Conservation (phyloP, 345 rosid genomes). For the Ceriops decandra region DNA sequence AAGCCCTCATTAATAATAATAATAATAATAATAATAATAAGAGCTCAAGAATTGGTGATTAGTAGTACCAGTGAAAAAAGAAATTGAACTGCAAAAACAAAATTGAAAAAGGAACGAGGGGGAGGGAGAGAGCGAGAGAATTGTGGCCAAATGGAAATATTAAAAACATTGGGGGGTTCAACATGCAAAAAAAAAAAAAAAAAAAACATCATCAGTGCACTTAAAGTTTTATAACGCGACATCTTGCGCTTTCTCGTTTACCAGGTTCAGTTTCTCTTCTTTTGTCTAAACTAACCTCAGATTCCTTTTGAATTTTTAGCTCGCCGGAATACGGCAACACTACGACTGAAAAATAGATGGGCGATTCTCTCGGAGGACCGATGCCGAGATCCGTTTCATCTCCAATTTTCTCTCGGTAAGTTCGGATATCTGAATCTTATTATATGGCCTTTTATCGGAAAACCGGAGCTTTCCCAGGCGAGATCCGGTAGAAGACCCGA, state of each 20-base stretch:
- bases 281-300: constrained; percentile 10
- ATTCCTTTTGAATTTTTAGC: constrained; percentile 14
- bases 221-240: constrained; percentile 16
- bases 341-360: constrained; percentile 22
- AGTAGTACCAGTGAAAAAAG: too few species aligned
- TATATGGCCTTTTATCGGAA: not conserved
- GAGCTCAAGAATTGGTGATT: too few species aligned
- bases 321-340: constrained; percentile 48
- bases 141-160: constrained; percentile 3
- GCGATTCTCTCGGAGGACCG: constrained; percentile 14
- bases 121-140: not conserved
- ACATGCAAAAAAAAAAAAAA: constrained; percentile 12
- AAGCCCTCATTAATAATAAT: too few species aligned
- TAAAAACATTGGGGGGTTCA: constrained; percentile 4
- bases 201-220: constrained; percentile 5
- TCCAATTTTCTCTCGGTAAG: constrained; percentile 22
- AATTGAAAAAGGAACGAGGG: not conserved
- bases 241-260: constrained; percentile 1
- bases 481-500: constrained; percentile 26
- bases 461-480: not conserved
- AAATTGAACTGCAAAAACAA: too few species aligned
- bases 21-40: too few species aligned
- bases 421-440: not conserved
- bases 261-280: constrained; percentile 15
- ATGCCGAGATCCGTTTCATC: constrained; percentile 27